Evolutionary conservation across 495 filamentous ascomycete genomes (phyloP), one percentile per base, ranked within the genome.

Genomic region (Penicillium atrosanguineum): DNA sequence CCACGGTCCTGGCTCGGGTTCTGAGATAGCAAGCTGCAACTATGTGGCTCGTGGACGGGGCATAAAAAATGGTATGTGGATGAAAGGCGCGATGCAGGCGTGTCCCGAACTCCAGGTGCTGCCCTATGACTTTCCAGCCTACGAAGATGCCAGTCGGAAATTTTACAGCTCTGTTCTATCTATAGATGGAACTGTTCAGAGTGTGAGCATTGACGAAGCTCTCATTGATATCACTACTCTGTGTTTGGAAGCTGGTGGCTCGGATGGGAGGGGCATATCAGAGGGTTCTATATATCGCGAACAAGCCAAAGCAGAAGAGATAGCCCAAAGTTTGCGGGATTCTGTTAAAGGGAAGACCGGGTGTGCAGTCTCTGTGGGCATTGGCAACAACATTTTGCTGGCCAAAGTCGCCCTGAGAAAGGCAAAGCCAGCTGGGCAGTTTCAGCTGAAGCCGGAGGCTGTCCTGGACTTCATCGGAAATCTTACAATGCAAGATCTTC

Each of bases 61-160:
- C 0, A 77, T 97, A 46, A 96, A 90, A 65, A 97, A 97, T 56
- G 94, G 95, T 8, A 97, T 96, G 95, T 98, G 94, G 94, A 96
- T 98, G 91, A 92, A 91, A 62, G 76, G 80, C 26, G 94, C 95
- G 3, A 76, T 86, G 56, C 84, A 92, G 54, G 72, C 91, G 12
- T 98, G 92, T 68, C 87, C 91, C 0, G 83, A 91, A 18, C 78
- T 98, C 26, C 88, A 91, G 55, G 81, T 95, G 6, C 64, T 98
- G 31, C 88, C 90, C 0, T 98, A 98, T 58, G 93, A 98, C 61
- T 97, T 97, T 61, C 86, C 87, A 6, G 91, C 83, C 0, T 98
- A 98, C 57, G 95, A 97, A 71, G 89, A 92, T 56, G 91, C 91
- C 1, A 97, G 94, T 62, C 78, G 83, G 44, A 79, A 80, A 20